Evolutionary conservation across 2,329 filamentous ascomycete genomes (phyloP).

Genomic region (Hypoxylon sp.): DNA sequence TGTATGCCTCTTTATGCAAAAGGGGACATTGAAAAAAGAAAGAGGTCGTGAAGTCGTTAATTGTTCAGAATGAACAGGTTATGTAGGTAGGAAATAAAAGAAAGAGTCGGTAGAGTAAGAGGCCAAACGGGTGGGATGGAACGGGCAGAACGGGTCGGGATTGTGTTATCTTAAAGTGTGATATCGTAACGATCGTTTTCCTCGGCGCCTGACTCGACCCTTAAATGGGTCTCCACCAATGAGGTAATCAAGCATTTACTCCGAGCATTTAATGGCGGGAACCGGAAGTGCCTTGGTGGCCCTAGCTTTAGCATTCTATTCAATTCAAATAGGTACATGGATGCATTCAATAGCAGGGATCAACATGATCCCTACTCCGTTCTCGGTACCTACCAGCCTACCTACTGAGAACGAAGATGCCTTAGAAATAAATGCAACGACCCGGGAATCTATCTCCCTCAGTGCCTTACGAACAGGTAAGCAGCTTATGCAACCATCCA

Average conservation of each 20-base stretch:
- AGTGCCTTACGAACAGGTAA: too few relatives aligned
- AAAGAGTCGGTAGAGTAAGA: background rate
- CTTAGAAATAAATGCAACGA: too few relatives aligned
- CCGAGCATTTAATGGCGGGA: too few relatives aligned
- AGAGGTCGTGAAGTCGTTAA: constrained; percentile 9
- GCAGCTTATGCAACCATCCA: too few relatives aligned
- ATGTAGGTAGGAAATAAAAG: constrained; percentile 2
- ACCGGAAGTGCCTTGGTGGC: too few relatives aligned
- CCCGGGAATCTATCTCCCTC: too few relatives aligned
- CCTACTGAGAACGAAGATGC: too few relatives aligned
- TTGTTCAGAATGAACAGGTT: background rate
- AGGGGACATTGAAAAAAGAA: background rate
- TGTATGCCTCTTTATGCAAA: background rate
- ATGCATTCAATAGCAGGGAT: too few relatives aligned
- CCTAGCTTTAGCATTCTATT: too few relatives aligned
- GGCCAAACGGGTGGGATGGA: constrained; percentile 20
- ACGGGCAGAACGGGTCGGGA: constrained; percentile 18
- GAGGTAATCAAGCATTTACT: too few relatives aligned
- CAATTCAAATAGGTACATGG: too few relatives aligned
- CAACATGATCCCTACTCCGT: constrained; percentile 5
- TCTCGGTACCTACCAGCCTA: constrained; percentile 13
- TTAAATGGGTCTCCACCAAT: constrained; percentile 29
- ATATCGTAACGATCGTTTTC: constrained; percentile 23
- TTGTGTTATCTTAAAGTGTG: constrained; percentile 26
- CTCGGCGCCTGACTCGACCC: constrained; percentile 36